Percentiles rank a stretch among this genome's conserved stretches.
Evolutionary conservation across 1,284 basidiomycete genomes (phyloP).

Genomic region (Trichosporon coremiiforme): DNA sequence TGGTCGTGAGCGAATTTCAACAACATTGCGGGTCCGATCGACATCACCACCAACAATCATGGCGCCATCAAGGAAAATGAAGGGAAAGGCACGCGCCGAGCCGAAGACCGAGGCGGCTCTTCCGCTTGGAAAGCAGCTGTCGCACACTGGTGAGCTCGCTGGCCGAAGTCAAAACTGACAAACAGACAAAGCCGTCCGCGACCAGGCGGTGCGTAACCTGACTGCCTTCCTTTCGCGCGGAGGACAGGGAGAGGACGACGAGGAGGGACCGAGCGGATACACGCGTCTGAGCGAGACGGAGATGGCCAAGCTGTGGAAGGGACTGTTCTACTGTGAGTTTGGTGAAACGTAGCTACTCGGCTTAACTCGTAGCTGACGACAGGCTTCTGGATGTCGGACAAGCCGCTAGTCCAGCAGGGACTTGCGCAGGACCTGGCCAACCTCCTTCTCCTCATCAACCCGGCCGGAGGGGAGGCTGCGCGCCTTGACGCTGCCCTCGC

Average conservation of each 20-base stretch:
- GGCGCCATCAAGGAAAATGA: conserved; percentile 25
- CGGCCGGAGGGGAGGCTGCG: conserved; percentile 31
- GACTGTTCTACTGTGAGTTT: conserved; percentile 83
- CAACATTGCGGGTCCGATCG: conserved; percentile 13
- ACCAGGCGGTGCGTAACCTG: conserved; percentile 19
- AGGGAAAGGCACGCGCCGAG: conserved; percentile 40
- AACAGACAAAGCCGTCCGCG: conserved; percentile 77
- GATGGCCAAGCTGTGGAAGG: conserved; percentile 95
- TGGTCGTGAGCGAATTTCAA: not conserved
- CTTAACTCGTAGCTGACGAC: not conserved
- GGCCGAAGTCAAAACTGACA: not conserved
- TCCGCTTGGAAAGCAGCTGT: conserved; percentile 84
- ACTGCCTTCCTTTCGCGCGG: conserved; percentile 68
- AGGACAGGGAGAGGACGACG: conserved; percentile 57
- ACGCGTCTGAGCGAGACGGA: conserved; percentile 66
- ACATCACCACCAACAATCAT: conserved; percentile 15
- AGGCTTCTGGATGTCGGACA: conserved; percentile 99
- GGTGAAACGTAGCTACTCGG: conserved; percentile 40
- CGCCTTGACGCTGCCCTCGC: conserved; percentile 63
- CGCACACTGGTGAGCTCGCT: conserved; percentile 72
- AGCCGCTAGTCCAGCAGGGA: conserved; percentile 91
- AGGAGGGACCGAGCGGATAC: conserved; percentile 34
- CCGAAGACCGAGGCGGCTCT: conserved; percentile 42
- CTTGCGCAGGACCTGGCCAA: conserved; percentile 83
- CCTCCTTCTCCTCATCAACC: conserved; percentile 70